Conservation (phyloP, 2,329 filamentous ascomycete genomes). For the Paraphoma chrysanthemicola region DNA sequence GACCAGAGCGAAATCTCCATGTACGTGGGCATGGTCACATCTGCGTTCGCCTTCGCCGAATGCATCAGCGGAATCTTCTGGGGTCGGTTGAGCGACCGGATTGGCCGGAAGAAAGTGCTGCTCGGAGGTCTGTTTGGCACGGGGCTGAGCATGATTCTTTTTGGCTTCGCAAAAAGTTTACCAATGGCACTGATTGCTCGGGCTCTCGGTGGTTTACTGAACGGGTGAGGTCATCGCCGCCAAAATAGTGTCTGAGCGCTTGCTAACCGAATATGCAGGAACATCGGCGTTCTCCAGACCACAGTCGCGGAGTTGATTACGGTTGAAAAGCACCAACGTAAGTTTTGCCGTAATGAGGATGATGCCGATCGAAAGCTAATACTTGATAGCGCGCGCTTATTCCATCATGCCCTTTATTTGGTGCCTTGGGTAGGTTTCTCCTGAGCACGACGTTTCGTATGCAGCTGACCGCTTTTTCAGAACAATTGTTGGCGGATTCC, state of each 20-base stretch:
- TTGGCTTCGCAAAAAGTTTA: constrained; percentile 87
- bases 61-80: constrained; percentile 92
- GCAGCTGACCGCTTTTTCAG: constrained; percentile 53
- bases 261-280: constrained; percentile 61
- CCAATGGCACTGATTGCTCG: constrained; percentile 84
- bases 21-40: constrained; percentile 95
- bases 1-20: constrained; percentile 83
- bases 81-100: constrained; percentile 88
- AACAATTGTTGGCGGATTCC: constrained; percentile 89
- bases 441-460: constrained; percentile 13
- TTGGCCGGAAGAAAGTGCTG: constrained; percentile 92
- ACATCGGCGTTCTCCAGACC: constrained; percentile 93
- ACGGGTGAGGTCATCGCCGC: constrained; percentile 70
- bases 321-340: constrained; percentile 89
- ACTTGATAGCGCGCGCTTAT: constrained; percentile 77
- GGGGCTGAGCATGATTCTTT: constrained; percentile 88
- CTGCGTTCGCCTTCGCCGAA: constrained; percentile 93
- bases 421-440: constrained; percentile 77
- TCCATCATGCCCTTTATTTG: constrained; percentile 98
- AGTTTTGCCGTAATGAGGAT: constrained; percentile 44
- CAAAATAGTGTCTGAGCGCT: constrained; percentile 25
- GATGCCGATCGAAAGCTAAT: constrained; percentile 29
- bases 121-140: constrained; percentile 90
- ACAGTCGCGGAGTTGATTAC: constrained; percentile 94
- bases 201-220: constrained; percentile 87